Evolutionary conservation across 2,329 filamentous ascomycete genomes (phyloP), one percentile per base, ranked within the genome.

Genomic region (Epichloe hybrida): DNA sequence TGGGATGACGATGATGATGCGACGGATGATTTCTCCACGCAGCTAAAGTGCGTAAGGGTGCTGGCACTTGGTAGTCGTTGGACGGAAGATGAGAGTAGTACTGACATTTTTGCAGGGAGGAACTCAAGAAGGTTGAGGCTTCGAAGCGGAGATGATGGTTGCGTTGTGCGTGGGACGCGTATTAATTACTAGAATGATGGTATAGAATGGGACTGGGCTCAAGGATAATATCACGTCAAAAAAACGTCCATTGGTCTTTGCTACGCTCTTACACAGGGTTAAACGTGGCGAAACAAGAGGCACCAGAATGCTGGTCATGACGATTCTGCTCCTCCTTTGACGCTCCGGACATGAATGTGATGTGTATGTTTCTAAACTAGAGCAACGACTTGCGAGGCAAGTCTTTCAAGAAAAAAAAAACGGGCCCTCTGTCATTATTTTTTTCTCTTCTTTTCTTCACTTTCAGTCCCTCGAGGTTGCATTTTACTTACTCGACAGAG

Each of bases 1-100:
- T 98, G 93, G 93, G 93, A 98, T 65, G 93, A 98, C 65, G 93
- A 98, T 64, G 91, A 97, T 66, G 93, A 97, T 70, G 93, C 88
- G 58, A 93, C 79, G 62, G 93, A 98, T 66, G 93, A 98, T 64
- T 98, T 98, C 68, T 93, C 89, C 12, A 80, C 86, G 62, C 91
- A 97, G 74, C 72, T 98, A 64, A 94, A 88, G 91, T 95, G 69
- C 27, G 27, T 31, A 31, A 31, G 27, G 17, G 9, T 4, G 27
- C 27, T 31, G 27, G 27, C 27, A 31, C 27, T 31, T 0, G 9
- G 27, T 9, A 58, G 84, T 75, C 50, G 0, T 21, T 7, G 21
- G 11, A 34, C 20, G 11, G 12, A 15, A 12, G 11, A 21, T 7
- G 35, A 38, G 38, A 38, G 38, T 37, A 43, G 41, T 51, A 34